Conservation (phyloP, 768 basidiomycete genomes). For the Hypsizygus marmoreus region DNA sequence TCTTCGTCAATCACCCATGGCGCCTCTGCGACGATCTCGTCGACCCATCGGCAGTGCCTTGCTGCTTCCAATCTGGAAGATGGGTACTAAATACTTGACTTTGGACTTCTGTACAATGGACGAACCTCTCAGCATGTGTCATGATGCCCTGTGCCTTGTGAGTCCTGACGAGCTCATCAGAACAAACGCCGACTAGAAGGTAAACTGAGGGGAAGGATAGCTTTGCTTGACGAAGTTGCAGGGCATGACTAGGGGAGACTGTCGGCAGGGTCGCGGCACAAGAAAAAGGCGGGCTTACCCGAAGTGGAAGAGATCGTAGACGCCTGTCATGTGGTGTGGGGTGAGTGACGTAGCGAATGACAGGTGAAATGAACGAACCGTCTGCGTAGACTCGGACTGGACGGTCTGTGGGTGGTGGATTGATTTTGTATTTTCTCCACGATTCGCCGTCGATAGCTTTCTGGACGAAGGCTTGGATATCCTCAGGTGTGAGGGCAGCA, state of each 20-base stretch:
- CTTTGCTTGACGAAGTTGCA: constrained; percentile 96
- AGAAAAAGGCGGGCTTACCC: constrained; percentile 52
- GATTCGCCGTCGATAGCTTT: constrained; percentile 74
- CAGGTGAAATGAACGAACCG: constrained; percentile 49
- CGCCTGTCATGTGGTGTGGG: constrained; percentile 52
- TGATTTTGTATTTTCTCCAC: constrained; percentile 77
- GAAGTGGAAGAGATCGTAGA: constrained; percentile 98
- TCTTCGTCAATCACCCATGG: constrained; percentile 88
- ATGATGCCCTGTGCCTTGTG: constrained; percentile 87
- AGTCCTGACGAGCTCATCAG: constrained; percentile 76
- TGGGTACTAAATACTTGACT: neutral
- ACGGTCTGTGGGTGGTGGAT: constrained; percentile 75
- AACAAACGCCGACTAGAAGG: constrained; percentile 91
- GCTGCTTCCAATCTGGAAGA: constrained; percentile 73
- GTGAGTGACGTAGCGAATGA: constrained; percentile 30
- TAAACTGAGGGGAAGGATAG: constrained; percentile 88
- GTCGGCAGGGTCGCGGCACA: constrained; percentile 2
- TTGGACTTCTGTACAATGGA: neutral
- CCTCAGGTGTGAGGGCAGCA: constrained; percentile 66
- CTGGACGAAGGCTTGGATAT: constrained; percentile 77
- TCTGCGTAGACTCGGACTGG: constrained; percentile 94
- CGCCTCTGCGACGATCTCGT: constrained; percentile 86
- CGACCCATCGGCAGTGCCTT: constrained; percentile 97
- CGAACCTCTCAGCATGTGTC: constrained; percentile 69
- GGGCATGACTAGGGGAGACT: constrained; percentile 69